Base-by-base conservation (phyloP, 352 stramenopile species). In the Globisporangium sylvaticum region DNA sequence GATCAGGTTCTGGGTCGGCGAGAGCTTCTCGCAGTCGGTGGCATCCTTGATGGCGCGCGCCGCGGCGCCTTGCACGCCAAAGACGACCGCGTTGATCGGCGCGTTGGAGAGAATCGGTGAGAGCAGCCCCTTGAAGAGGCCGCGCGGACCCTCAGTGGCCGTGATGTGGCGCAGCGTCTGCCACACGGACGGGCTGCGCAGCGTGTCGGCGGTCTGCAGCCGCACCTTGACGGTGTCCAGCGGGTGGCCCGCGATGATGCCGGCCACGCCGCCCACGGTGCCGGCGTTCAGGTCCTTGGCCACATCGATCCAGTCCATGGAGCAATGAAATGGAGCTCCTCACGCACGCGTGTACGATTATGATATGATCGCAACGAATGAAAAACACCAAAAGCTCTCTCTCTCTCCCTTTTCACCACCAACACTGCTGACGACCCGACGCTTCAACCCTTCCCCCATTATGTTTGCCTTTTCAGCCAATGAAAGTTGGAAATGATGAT, bases 181-280 rank as follows among this genome's bases (percentile, higher is more conserved):
- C 31, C 86, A 18, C 46, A 92, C 69, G 53, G 82, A 67, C 79
- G 32, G 64, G 27, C 57, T 65, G 57, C 50, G n/a, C 18, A 32
- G 46, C 66, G 74, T 75, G 39, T 66, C 67, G 27, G 68, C 67
- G 24, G 87, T 96, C 75, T 96, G 88, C 54, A 95, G 68, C 48
- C 88, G 85, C 65, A 95, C 87, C 69, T 96, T 96, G 67, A 96
- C 82, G 25, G 88, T 96, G 76, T 96, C 88, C 29, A 96, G 77
- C 27, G 88, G 88, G 61, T 96, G 88, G 12, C 88, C 87, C 18
- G 84, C 78, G 31, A 92, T 70, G 70, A 95, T 92, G 58, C 85
- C 83, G 1, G 85, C 84, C 37, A 92, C 83, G 65, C 86, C 86
- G 53, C 83, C 86, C 42, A 94, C 78, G n/a, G 86, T 94, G 64